These are phyloP conservation scores for Apophysomyces variabilis DNA, from an alignment of 371 early-diverging fungal genomes.

Conservation along the genomic window DNA sequence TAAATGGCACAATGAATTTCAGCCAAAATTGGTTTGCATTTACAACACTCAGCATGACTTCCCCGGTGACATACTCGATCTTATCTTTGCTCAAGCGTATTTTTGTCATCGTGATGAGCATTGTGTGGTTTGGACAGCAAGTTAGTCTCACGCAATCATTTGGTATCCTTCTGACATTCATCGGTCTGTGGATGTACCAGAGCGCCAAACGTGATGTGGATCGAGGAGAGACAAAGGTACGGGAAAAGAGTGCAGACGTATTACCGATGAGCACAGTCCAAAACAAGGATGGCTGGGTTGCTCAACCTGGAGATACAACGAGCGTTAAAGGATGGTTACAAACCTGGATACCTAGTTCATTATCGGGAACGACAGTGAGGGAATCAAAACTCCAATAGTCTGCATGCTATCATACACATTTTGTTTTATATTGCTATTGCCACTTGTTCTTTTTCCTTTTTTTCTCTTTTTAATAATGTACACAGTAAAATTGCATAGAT, in stretches of 20 bases:
- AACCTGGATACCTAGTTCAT: not conserved
- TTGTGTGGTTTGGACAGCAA: conserved; percentile 84
- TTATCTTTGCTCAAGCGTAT: conserved; percentile 88
- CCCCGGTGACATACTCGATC: conserved; percentile 90
- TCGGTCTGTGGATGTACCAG: conserved; percentile 87
- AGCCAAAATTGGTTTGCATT: conserved; percentile 83
- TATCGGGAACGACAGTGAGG: not conserved
- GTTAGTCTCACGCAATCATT: conserved; percentile 66
- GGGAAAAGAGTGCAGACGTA: conserved; percentile 27
- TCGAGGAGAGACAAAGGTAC: conserved; percentile 39
- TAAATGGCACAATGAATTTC: conserved; percentile 84
- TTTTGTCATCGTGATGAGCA: conserved; percentile 84
- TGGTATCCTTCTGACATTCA: conserved; percentile 82
- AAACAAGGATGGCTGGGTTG: not conserved
- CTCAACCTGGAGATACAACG: not conserved
- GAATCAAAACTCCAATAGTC: conserved; percentile 4
- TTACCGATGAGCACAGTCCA: conserved; percentile 15
- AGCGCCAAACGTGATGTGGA: conserved; percentile 68
- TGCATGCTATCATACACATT: conserved; percentile 52
- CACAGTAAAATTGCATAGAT: not conserved
- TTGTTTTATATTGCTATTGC: conserved; percentile 10
- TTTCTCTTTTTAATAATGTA: not conserved
- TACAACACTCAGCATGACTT: conserved; percentile 74
- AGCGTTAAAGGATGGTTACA: not conserved
- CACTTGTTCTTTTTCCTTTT: conserved; percentile 5